A percentile compares a stretch with the other conserved stretches of the same genome.
These are phyloP conservation scores for Amphirosellinia nigrospora DNA, from an alignment of 495 filamentous ascomycete species.

Conservation along the genomic window DNA sequence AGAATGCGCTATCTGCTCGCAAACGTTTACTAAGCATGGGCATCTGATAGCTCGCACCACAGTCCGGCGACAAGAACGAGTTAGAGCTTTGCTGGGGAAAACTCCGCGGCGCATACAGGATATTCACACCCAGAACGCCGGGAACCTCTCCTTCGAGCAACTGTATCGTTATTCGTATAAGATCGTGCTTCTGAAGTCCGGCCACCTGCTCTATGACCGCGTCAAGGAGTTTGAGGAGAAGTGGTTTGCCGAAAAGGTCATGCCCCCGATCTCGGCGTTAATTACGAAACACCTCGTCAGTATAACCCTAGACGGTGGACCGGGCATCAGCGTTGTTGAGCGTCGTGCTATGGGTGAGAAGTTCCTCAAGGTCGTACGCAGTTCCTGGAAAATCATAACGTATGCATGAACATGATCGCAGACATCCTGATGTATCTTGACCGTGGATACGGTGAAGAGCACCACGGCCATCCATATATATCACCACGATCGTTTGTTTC, in stretches of 20 bases:
- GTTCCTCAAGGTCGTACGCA: slow-evolving; percentile 77
- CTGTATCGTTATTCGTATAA: slow-evolving; percentile 96
- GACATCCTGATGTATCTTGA: slow-evolving; percentile 99
- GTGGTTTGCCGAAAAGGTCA: slow-evolving; percentile 76
- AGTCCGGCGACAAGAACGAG: slow-evolving; percentile 50
- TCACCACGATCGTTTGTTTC: slow-evolving; percentile 83
- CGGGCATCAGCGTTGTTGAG: slow-evolving; percentile 71
- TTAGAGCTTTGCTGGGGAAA: slow-evolving; percentile 84
- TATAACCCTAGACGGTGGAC: slow-evolving; percentile 49
- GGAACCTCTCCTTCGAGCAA: slow-evolving; percentile 89
- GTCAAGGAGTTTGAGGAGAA: slow-evolving; percentile 80
- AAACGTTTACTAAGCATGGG: not conserved
- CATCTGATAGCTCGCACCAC: slow-evolving; percentile 22
- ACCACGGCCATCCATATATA: slow-evolving; percentile 80
- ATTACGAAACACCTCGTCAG: slow-evolving; percentile 65
- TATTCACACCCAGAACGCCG: slow-evolving; percentile 93
- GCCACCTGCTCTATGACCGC: slow-evolving; percentile 78
- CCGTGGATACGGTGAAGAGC: slow-evolving; percentile 75
- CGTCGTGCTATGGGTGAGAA: slow-evolving; percentile 79
- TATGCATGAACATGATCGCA: slow-evolving; percentile 95
- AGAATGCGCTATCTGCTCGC: not conserved
- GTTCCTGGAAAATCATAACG: slow-evolving; percentile 85
- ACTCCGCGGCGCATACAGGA: slow-evolving; percentile 72
- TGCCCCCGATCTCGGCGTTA: slow-evolving; percentile 64
- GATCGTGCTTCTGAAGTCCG: slow-evolving; percentile 87